Conservation (phyloP, 73 alveolate species). For the Symbiodinium pilosum region DNA sequence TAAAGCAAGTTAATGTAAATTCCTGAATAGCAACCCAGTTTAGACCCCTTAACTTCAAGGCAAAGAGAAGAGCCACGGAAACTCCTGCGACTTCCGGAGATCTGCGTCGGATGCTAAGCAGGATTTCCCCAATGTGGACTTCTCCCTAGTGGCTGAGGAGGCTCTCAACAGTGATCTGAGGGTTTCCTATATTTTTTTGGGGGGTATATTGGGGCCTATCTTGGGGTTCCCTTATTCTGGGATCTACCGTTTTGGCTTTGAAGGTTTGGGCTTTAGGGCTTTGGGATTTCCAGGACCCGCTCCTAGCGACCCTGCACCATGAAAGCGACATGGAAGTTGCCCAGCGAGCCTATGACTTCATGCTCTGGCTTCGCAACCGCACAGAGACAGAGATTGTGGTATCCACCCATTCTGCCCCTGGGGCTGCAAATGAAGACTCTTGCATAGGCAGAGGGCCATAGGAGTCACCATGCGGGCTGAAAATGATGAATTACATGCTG, state of each 20-base stretch:
- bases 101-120: background rate
- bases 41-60: background rate
- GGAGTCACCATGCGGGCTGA: too few relatives aligned
- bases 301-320: background rate
- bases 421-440: too few relatives aligned
- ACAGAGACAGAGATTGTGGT: conserved; percentile 34
- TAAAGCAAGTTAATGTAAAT: too few relatives aligned
- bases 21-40: too few relatives aligned
- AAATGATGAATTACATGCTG: too few relatives aligned
- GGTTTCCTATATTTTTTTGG: background rate
- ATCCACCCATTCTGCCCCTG: background rate
- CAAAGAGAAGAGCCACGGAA: conserved; percentile 67
- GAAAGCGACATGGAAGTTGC: conserved; percentile 52
- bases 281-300: background rate
- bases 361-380: conserved; percentile 50
- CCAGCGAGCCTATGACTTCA: conserved; percentile 84
- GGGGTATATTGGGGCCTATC: background rate
- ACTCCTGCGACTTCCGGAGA: conserved; percentile 57
- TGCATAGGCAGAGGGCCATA: too few relatives aligned
- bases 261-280: background rate
- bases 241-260: background rate
- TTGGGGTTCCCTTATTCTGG: background rate
- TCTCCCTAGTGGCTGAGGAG: background rate
- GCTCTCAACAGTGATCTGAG: background rate
- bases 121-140: conserved; percentile 88